phyloP scores from a whole-genome alignment of 2,329 filamentous ascomycete genomes.

The Pseudocercospora ulei region DNA sequence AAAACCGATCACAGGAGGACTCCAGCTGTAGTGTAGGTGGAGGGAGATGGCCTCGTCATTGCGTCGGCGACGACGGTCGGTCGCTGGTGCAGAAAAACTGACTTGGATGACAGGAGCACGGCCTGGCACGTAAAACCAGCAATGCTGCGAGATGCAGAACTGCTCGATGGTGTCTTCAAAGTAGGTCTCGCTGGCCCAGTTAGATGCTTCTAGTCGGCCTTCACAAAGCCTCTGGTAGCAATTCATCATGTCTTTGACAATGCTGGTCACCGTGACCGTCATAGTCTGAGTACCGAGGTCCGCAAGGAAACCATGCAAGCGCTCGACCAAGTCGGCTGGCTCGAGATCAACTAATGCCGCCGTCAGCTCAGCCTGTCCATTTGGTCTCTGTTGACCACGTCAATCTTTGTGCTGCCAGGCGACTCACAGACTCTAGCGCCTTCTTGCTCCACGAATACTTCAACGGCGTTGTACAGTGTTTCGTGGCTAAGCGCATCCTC shows the following conservation, averaged over 20 bases:
- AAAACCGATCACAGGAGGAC: conserved; percentile 21
- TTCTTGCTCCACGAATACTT: conserved; percentile 22
- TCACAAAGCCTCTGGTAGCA: conserved; percentile 6
- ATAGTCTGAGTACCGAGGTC: conserved; percentile 20
- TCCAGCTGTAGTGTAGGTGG: conserved; percentile 21
- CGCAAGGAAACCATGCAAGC: conserved; percentile 2
- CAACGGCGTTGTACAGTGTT: conserved; percentile 22
- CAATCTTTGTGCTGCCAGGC: no score
- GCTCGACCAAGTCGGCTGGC: neutral
- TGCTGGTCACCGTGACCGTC: conserved; percentile 22
- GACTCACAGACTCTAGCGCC: conserved; percentile 7
- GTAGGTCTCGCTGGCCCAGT: conserved; percentile 8
- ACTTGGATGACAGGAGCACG: conserved; percentile 19
- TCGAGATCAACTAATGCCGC: neutral
- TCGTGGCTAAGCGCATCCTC: conserved; percentile 22
- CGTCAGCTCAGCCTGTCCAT: no score
- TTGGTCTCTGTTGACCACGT: no score
- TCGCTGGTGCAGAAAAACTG: conserved; percentile 17
- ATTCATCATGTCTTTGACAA: conserved; percentile 23
- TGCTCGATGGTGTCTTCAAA: conserved; percentile 13
- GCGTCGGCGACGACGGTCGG: neutral
- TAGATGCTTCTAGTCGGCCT: neutral
- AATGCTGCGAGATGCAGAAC: conserved; percentile 23
- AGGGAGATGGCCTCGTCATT: conserved; percentile 14
- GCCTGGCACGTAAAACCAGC: conserved; percentile 17